Percentiles rank a stretch among this genome's conserved stretches.
Evolutionary conservation across 2,329 filamentous ascomycete genomes (phyloP).

Genomic region (Penicillium nordicum): DNA sequence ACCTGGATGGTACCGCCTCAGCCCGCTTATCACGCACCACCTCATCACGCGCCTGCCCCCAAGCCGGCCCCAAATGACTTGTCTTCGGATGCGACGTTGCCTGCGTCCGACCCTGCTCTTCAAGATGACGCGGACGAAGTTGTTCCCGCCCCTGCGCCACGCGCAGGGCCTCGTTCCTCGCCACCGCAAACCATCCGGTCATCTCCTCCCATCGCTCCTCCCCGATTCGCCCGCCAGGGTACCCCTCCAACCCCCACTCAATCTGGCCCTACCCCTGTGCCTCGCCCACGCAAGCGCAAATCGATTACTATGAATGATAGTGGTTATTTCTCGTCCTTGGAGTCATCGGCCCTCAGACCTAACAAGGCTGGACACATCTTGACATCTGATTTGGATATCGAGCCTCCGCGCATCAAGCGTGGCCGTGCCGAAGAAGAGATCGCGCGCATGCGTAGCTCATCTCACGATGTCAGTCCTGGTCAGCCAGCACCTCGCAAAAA

Average conservation of each 20-base stretch:
- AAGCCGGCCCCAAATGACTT: constrained; percentile 49
- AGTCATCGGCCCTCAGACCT: constrained; percentile 80
- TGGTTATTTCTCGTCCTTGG: constrained; percentile 93
- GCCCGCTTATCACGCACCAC: constrained; percentile 19
- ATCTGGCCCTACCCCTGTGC: constrained; percentile 61
- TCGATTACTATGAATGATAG: constrained; percentile 83
- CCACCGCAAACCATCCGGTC: constrained; percentile 67
- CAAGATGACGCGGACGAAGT: constrained; percentile 53
- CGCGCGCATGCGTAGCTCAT: constrained; percentile 84
- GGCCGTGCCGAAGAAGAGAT: constrained; percentile 95
- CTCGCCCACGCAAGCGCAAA: constrained; percentile 70
- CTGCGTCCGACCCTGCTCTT: constrained; percentile 63
- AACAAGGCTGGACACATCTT: constrained; percentile 62
- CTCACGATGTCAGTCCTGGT: constrained; percentile 79
- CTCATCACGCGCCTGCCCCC: constrained; percentile 15
- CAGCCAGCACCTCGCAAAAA: constrained; percentile 42
- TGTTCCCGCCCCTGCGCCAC: constrained; percentile 26
- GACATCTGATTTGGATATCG: constrained; percentile 69
- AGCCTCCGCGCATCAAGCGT: constrained; percentile 76
- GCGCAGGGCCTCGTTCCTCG: constrained; percentile 42
- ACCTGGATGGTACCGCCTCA: constrained; percentile 36
- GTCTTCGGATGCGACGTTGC: constrained; percentile 75
- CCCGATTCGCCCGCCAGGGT: constrained; percentile 57
- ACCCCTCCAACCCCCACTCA: constrained; percentile 70
- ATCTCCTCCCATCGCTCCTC: constrained; percentile 75